Evolutionary conservation across 306 rosid genomes (phyloP).

Genomic region (Vigna hirtella): DNA sequence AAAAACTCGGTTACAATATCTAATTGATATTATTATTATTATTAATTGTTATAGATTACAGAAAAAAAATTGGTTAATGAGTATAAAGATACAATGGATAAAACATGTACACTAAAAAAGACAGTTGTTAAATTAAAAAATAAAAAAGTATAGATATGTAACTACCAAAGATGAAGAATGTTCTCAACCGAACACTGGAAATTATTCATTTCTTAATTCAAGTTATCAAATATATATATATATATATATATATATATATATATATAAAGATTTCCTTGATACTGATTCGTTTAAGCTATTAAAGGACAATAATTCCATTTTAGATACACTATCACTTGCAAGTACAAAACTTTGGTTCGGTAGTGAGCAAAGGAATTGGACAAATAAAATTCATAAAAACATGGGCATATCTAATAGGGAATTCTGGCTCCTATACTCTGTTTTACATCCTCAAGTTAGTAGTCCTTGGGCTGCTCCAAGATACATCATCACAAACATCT

Average conservation of each 20-base stretch:
- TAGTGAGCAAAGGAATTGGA: not conserved
- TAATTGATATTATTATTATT: too few species aligned
- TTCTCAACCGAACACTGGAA: not conserved
- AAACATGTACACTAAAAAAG: too few species aligned
- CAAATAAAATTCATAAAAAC: constrained; percentile 10
- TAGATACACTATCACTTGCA: not conserved
- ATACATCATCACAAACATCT: constrained; percentile 41
- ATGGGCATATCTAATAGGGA: constrained; percentile 2
- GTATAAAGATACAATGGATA: too few species aligned
- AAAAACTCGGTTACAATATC: too few species aligned
- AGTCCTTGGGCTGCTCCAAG: constrained; percentile 25
- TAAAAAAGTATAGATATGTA: too few species aligned
- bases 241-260: too few species aligned
- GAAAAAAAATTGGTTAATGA: too few species aligned
- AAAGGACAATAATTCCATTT: constrained; percentile 18
- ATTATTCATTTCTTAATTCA: not conserved
- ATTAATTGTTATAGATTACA: too few species aligned
- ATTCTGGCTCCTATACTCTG: constrained; percentile 26
- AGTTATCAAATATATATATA: not conserved
- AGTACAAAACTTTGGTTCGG: not conserved
- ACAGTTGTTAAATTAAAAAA: too few species aligned
- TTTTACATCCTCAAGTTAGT: constrained; percentile 34
- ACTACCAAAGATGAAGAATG: too few species aligned
- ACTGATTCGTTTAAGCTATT: not conserved
- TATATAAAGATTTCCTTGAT: not conserved